phyloP scores from a whole-genome alignment of 176 grass and related monocot genomes.

The Paspalum vaginatum region DNA sequence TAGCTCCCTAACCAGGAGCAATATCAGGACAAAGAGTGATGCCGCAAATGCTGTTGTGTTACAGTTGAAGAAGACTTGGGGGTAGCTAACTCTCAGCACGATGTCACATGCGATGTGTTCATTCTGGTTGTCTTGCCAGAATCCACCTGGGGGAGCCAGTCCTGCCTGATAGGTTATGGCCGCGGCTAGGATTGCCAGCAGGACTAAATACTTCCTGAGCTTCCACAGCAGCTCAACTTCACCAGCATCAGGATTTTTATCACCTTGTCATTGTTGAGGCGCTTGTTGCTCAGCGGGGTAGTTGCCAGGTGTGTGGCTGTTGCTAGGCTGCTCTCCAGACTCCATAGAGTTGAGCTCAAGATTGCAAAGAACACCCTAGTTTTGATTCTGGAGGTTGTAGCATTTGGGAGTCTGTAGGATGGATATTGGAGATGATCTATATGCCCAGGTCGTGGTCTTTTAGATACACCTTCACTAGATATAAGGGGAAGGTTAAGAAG shows the following conservation, averaged over 20 bases:
- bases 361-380: background rate
- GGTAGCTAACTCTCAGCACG: conserved; percentile 43
- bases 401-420: conserved; percentile 6
- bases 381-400: background rate
- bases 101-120: conserved; percentile 32
- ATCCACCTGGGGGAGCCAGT: conserved; percentile 53
- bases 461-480: conserved; percentile 21
- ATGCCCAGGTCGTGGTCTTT: conserved; percentile 9
- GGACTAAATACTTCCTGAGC: conserved; percentile 59
- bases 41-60: conserved; percentile 50
- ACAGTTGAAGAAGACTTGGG: conserved; percentile 51
- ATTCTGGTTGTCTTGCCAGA: conserved; percentile 48
- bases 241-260: background rate
- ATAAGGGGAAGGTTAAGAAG: background rate
- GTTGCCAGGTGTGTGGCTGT: background rate
- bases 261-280: background rate
- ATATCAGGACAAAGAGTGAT: conserved; percentile 45
- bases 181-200: conserved; percentile 53
- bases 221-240: conserved; percentile 50
- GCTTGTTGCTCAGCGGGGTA: background rate
- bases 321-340: background rate
- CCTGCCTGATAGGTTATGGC: conserved; percentile 58
- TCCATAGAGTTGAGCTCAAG: conserved; percentile 34
- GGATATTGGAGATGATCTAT: conserved; percentile 3
- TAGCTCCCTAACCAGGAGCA: conserved; percentile 42